Conservation (phyloP, 2,329 filamentous ascomycete species). For the Botryosphaeria dothidea region DNA sequence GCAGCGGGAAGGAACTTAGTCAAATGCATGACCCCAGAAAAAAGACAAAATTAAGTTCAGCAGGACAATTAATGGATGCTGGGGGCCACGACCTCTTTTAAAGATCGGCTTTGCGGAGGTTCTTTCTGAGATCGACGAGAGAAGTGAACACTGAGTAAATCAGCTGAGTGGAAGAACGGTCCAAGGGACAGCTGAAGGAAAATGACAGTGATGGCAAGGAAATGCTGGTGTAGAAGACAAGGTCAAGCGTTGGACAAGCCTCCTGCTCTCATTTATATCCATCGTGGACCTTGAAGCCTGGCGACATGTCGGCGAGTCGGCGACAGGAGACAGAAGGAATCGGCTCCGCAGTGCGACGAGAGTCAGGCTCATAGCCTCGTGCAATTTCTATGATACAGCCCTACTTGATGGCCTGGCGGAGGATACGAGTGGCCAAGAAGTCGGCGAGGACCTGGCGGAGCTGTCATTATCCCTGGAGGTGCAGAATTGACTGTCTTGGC, state of each 20-base stretch:
- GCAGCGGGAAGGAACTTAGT: background rate
- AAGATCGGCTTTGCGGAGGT: background rate
- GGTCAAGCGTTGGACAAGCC: background rate
- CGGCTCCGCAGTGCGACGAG: slow-evolving; percentile 14
- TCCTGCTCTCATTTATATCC: background rate
- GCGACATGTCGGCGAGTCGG: slow-evolving; percentile 11
- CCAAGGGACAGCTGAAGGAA: background rate
- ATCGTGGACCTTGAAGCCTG: background rate
- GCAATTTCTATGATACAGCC: background rate
- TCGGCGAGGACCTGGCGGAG: background rate
- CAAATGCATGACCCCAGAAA: background rate
- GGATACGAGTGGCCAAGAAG: slow-evolving; percentile 4
- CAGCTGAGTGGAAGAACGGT: background rate
- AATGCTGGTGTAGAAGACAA: background rate
- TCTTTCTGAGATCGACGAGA: background rate
- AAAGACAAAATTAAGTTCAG: background rate
- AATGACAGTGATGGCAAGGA: background rate
- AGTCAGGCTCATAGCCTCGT: background rate
- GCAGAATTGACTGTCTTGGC: slow-evolving; percentile 5
- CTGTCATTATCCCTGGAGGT: background rate
- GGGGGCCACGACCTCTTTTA: background rate
- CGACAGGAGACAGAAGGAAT: background rate
- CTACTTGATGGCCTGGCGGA: background rate
- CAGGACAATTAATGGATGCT: background rate
- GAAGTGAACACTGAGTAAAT: background rate